Conservation (phyloP, 768 basidiomycete species). For the Amanita polypyramis region DNA sequence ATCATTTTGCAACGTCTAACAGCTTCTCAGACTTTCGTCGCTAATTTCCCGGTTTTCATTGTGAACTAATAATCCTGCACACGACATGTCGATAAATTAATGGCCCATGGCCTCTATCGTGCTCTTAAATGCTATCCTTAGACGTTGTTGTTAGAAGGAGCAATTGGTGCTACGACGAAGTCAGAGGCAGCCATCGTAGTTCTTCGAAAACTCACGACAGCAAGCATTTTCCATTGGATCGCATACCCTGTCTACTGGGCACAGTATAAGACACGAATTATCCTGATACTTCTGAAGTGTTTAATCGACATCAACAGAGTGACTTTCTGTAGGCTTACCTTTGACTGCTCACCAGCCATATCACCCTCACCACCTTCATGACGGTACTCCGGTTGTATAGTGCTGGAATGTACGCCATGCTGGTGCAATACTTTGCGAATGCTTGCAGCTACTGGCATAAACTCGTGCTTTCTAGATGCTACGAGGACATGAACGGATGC, state of each 20-base stretch:
- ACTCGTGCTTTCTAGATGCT: constrained; percentile 71
- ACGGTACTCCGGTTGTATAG: constrained; percentile 85
- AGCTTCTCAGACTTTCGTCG: constrained; percentile 52
- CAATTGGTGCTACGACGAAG: constrained; percentile 4
- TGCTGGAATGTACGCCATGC: constrained; percentile 90
- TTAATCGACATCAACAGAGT: not conserved
- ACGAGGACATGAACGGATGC: constrained; percentile 93
- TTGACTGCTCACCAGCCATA: constrained; percentile 35
- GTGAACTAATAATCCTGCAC: constrained; percentile 18
- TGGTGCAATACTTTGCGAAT: constrained; percentile 81
- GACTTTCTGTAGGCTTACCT: constrained; percentile 25
- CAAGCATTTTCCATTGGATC: constrained; percentile 63
- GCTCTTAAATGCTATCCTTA: constrained; percentile 2
- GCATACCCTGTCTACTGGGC: constrained; percentile 60
- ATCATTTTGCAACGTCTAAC: constrained; percentile 49
- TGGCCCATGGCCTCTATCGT: constrained; percentile 7
- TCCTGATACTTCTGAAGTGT: constrained; percentile 34
- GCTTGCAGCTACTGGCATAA: constrained; percentile 80
- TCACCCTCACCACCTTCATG: constrained; percentile 22
- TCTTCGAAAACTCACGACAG: constrained; percentile 51
- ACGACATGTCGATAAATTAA: constrained; percentile 11
- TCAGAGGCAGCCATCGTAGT: not conserved
- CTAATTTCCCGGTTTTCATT: constrained; percentile 67
- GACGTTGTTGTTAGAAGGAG: constrained; percentile 10
- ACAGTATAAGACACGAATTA: constrained; percentile 60